Conservation (phyloP, 495 filamentous ascomycete genomes). For the Pseudevernia furfuracea region DNA sequence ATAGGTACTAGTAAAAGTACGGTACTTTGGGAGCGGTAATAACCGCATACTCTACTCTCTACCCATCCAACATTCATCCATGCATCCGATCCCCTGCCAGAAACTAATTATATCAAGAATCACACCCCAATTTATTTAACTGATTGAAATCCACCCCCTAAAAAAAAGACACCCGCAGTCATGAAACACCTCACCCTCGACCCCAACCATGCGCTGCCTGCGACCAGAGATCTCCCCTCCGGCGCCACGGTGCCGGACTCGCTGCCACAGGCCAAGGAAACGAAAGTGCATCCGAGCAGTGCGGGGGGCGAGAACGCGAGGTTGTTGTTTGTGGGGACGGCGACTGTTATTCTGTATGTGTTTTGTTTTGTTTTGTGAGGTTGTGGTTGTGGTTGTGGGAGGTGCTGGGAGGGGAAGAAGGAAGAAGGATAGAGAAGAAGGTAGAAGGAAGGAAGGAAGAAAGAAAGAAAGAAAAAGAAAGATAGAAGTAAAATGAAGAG, state of each 20-base stretch:
- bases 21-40: too few relatives aligned
- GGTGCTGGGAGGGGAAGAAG: neutral
- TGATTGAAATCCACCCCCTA: too few relatives aligned
- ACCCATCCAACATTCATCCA: neutral
- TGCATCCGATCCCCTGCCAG: neutral
- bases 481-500: too few relatives aligned
- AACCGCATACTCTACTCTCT: neutral
- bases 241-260: constrained; percentile 13
- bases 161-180: neutral
- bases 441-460: neutral
- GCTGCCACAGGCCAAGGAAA: constrained; percentile 36
- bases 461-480: neutral
- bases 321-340: constrained; percentile 55
- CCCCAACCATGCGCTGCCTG: constrained; percentile 14
- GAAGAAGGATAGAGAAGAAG: neutral
- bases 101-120: too few relatives aligned
- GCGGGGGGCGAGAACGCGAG: constrained; percentile 37
- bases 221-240: constrained; percentile 27
- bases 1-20: neutral
- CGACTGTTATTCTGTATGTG: constrained; percentile 54
- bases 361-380: neutral
- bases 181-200: constrained; percentile 29
- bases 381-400: neutral
- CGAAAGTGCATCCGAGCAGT: constrained; percentile 37
- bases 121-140: too few relatives aligned